Percentiles rank a stretch among this genome's conserved stretches.
Conservation (phyloP, 1,139 yeast species). For the Saccharomyces pastorianus region DNA sequence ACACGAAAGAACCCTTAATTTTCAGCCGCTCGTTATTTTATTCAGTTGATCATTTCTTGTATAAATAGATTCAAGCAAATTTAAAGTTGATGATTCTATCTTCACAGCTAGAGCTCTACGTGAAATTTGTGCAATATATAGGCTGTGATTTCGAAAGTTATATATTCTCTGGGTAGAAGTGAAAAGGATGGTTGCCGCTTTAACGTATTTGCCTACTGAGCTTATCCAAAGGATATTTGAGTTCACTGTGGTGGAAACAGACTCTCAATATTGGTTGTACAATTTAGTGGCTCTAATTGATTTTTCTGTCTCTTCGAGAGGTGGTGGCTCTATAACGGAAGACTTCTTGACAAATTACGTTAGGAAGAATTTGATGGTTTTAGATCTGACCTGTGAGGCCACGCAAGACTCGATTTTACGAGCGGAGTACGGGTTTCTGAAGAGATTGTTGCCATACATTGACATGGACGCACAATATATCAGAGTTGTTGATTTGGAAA, state of each 20-base stretch:
- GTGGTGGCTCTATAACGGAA: background rate
- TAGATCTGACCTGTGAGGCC: background rate
- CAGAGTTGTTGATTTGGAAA: background rate
- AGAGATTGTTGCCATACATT: background rate
- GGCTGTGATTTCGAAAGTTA: background rate
- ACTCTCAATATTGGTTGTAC: background rate
- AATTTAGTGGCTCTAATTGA: background rate
- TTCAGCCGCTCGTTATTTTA: background rate
- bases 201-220: background rate
- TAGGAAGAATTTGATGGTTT: background rate
- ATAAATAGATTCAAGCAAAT: background rate
- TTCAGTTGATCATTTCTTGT: background rate
- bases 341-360: background rate
- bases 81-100: background rate
- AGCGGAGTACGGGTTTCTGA: background rate
- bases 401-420: background rate
- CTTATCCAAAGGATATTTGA: background rate
- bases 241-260: background rate
- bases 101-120: background rate
- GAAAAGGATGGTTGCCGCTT: background rate
- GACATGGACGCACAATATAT: background rate
- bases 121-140: background rate
- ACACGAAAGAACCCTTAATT: background rate
- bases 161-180: background rate
- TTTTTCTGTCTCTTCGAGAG: background rate